Evolutionary conservation across 2,329 filamentous ascomycete genomes (phyloP), one percentile per base, ranked within the genome.

Genomic region (Teratosphaeria pseudoeucalypti): DNA sequence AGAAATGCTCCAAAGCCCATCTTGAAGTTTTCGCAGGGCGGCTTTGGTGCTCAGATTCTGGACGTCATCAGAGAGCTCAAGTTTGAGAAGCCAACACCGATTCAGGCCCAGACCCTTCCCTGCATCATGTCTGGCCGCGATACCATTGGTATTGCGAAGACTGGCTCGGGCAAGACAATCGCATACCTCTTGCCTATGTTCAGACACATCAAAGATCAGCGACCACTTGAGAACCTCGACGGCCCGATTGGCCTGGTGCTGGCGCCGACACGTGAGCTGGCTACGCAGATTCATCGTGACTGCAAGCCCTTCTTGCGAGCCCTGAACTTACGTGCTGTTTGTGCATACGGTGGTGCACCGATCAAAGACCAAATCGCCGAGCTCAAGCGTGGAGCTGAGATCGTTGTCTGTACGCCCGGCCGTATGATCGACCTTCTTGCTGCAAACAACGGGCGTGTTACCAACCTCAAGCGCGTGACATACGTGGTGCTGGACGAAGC

Each of bases 341-440:
- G 92, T 74, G 92, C 91, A 1, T 97, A 96, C 72, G 94, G 94
- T 26, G 94, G 94, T 64, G 89, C 92, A 23, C 92, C 94, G 0
- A 96, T 99, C 73, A 94, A 95, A 70, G 94, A 99, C 65, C 92
- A 99, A 73, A 99, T 99, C 71, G 92, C 92, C 1, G 92, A 96
- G 71, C 79, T 99, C 64, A 97, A 97, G 77, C 88, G 92, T 61
- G 94, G 94, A 54, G 90, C 92, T 10, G 92, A 97, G 72, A 92
- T 99, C 57, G 86, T 97, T 58, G 91, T 99, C 14, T 95, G 91
- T 67, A 99, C 94, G 0, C 91, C 94, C 16, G 94, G 94, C 26
- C 88, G 94, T 59, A 88, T 97, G 81, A 96, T 99, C 68, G 94
- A 99, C 78, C 82, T 99, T 19, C 79, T 99, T 34, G 90, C 91